Base-by-base conservation (phyloP, 2,329 filamentous ascomycete genomes). In the Fusarium goolgardi region DNA sequence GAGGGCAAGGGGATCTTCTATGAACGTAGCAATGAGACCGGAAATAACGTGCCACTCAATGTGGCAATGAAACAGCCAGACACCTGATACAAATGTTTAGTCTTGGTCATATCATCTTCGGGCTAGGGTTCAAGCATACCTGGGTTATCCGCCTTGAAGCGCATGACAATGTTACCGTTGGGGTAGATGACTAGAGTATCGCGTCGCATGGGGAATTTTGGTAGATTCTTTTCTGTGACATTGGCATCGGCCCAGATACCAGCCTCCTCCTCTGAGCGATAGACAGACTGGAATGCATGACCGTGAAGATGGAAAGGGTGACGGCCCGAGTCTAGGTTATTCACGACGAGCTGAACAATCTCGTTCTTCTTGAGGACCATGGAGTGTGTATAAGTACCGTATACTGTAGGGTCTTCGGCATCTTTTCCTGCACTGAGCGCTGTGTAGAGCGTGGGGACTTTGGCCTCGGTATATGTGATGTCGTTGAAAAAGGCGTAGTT, bases 251-350 rank as follows among this genome's bases (percentile, higher is more conserved):
- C 83, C 71, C 87, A 90, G 6, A 82, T 80, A 23, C 89, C 88
- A 0, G 80, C 84, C 5, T 89, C 83, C 43, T 89, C 87, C 0
- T 77, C 79, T 1, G 85, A 86, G 35, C 90, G 88, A 67, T 86
- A 83, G 37, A 93, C 77, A 9, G 90, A 81, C 78, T 92, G 91
- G 81, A 94, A 93, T 65, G 86, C 82, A 76, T 93, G 91, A 2
- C 91, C 91, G 80, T 96, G 94, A 3, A 96, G 78, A 74, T 92
- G 91, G 82, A 94, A 94, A 16, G 88, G 93, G 72, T 94, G 91
- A 20, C 88, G 90, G 43, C 92, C 81, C 61, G 84, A 76, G 73
- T 95, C 92, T 50, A 88, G 83, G 76, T 94, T 95, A 81, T 94
- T 92, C 34, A 95, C 81, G 32, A 93, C 79, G 51, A 95, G 85